These are phyloP conservation scores for Erucastrum elatum DNA, from an alignment of 345 rosid genomes.

Conservation along the genomic window DNA sequence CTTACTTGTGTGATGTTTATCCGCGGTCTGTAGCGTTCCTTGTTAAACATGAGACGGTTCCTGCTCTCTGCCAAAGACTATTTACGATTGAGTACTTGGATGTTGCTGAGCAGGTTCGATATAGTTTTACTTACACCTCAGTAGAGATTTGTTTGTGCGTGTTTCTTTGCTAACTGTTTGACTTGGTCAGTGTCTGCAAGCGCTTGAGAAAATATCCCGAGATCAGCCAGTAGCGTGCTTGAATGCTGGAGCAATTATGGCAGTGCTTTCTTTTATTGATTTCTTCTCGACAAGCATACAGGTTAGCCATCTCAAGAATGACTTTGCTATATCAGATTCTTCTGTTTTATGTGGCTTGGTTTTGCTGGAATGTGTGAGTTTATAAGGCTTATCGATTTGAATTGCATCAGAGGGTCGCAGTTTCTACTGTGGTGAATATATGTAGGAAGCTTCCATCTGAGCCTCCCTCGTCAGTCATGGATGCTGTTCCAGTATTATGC, in stretches of 20 bases:
- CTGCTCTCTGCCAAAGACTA: conserved; percentile 81
- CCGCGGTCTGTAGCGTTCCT: conserved; percentile 73
- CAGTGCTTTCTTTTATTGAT: conserved; percentile 75
- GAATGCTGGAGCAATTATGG: conserved; percentile 88
- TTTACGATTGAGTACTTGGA: conserved; percentile 80
- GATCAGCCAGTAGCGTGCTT: conserved; percentile 86
- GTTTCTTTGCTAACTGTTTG: conserved; percentile 15
- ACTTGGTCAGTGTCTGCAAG: conserved; percentile 81
- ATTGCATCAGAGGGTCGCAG: conserved; percentile 77
- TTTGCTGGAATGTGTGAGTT: conserved; percentile 7
- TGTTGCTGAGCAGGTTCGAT: conserved; percentile 88
- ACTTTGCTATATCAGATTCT: not conserved
- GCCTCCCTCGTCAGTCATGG: conserved; percentile 54
- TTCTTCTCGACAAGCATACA: conserved; percentile 89
- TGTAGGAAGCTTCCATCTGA: conserved; percentile 84
- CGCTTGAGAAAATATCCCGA: conserved; percentile 90
- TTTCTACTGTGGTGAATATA: conserved; percentile 84
- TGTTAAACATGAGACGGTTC: conserved; percentile 73
- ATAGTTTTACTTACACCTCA: not conserved
- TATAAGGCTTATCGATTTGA: conserved; percentile 11
- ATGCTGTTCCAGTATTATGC: conserved; percentile 86
- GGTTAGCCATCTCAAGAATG: conserved; percentile 43
- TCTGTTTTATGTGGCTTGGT: conserved; percentile 7
- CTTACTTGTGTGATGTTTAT: conserved; percentile 86
- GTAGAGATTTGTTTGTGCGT: not conserved